A percentile compares a stretch with the other conserved stretches of the same genome.
phyloP scores from a whole-genome alignment of 2,329 filamentous ascomycete species.

The Nothophoma quercina region DNA sequence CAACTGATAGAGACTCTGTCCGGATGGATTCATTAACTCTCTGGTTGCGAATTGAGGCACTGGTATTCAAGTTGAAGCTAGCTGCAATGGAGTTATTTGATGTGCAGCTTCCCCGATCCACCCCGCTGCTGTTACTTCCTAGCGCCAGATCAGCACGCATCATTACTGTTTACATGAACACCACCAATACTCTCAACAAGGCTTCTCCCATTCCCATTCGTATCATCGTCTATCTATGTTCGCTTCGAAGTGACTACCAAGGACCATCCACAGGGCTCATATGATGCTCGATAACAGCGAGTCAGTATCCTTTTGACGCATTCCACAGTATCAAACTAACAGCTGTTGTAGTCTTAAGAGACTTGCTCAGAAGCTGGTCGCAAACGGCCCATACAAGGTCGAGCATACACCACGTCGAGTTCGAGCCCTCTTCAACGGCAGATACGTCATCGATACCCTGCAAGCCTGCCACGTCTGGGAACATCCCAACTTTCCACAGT shows the following conservation, averaged over 20 bases:
- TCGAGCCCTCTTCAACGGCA: slow-evolving; percentile 42
- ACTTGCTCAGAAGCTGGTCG: slow-evolving; percentile 52
- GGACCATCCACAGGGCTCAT: neutral
- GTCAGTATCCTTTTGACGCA: slow-evolving; percentile 1
- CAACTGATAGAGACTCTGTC: too few species aligned
- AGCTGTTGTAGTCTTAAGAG: slow-evolving; percentile 45
- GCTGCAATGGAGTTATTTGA: neutral
- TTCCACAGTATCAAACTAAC: neutral
- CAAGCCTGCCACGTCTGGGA: slow-evolving; percentile 50
- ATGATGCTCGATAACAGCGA: slow-evolving; percentile 19
- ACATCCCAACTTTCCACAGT: slow-evolving; percentile 47
- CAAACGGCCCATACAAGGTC: slow-evolving; percentile 47
- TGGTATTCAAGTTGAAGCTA: neutral
- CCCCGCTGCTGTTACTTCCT: slow-evolving; percentile 4
- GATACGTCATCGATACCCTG: slow-evolving; percentile 45
- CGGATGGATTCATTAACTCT: too few species aligned
- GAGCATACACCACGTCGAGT: slow-evolving; percentile 42
- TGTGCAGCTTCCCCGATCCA: slow-evolving; percentile 9
- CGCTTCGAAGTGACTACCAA: slow-evolving; percentile 1
- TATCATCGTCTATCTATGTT: neutral
- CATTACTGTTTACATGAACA: slow-evolving; percentile 6
- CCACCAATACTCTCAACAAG: neutral
- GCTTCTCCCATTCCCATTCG: neutral
- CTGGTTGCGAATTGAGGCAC: too few species aligned
- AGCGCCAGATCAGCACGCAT: slow-evolving; percentile 8